Base-by-base conservation (phyloP, 495 filamentous ascomycete genomes). In the Terfezia boudieri region DNA sequence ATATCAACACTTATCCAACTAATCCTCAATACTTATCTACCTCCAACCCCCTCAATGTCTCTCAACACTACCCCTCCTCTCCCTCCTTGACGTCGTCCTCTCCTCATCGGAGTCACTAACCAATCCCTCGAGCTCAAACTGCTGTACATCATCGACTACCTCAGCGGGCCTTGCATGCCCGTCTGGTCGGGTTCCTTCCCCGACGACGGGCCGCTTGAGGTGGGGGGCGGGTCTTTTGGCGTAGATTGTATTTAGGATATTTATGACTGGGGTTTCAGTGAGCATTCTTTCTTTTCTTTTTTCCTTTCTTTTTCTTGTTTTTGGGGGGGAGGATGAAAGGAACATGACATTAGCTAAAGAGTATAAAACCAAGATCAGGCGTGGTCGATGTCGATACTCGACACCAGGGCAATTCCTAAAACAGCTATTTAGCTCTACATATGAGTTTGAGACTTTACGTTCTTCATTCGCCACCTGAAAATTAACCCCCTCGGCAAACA, bases 381-480 rank as follows among this genome's bases (percentile, higher is more conserved):
- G 65, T 92, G 83, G 38, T 83, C 84, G 63, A 96, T 79, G 53
- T 79, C 75, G 4, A 80, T 80, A 49, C 74, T 71, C 49, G 74
- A 69, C 11, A 96, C 69, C 1, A 95, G 69, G 37, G 73, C 61
- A 82, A 96, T 89, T 65, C 96, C 41, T 46, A 32, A 32, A 32
- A 32, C 26, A 32, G 7, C 7, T 32, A 20, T 32, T 32, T 32
- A 32, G 2, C 4, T 32, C 26, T 2, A 32, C 26, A 2, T 32
- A 32, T 32, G 26, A 5, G 26, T 32, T 4, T 1, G 26, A 7
- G 26, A 57, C 57, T 20, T 16, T 50, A 59, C 58, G 89, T 66
- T 96, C 89, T 67, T 98, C 90, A 2, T 84, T 95, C 23, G 92
- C 90, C 52, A 84, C 82, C 86, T 95, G 92, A 72, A 98, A 96